A percentile compares a stretch with the other conserved stretches of the same genome.
phyloP scores from a whole-genome alignment of 2,329 filamentous ascomycete genomes.

The Alternaria sp. region DNA sequence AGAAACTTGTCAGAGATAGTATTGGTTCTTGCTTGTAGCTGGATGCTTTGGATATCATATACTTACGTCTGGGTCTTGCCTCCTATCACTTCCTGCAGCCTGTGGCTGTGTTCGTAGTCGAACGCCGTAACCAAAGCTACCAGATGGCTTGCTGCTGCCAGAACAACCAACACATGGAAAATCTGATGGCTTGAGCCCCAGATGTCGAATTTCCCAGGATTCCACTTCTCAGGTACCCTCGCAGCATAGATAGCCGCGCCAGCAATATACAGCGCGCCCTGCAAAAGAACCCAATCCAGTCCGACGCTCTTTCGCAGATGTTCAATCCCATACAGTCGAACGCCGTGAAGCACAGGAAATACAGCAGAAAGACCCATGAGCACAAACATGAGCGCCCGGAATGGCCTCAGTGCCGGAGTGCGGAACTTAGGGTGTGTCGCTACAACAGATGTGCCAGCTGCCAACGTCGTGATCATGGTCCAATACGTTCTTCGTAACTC shows the following conservation, averaged over 20 bases:
- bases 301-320: slow-evolving; percentile 77
- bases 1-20: background rate
- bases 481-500: slow-evolving; percentile 75
- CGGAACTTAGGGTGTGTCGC: slow-evolving; percentile 85
- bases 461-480: slow-evolving; percentile 79
- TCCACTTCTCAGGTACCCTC: slow-evolving; percentile 82
- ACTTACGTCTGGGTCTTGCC: background rate
- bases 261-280: slow-evolving; percentile 84
- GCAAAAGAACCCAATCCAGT: slow-evolving; percentile 78
- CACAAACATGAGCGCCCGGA: slow-evolving; percentile 89
- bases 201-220: slow-evolving; percentile 84
- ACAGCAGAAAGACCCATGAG: slow-evolving; percentile 84
- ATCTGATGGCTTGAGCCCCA: slow-evolving; percentile 95
- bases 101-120: slow-evolving; percentile 75
- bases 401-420: slow-evolving; percentile 82
- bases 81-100: slow-evolving; percentile 12
- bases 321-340: slow-evolving; percentile 70
- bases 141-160: slow-evolving; percentile 83
- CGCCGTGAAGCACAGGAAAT: slow-evolving; percentile 81
- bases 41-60: background rate
- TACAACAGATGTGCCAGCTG: slow-evolving; percentile 76
- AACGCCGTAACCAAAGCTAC: slow-evolving; percentile 84
- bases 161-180: slow-evolving; percentile 87
- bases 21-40: background rate
- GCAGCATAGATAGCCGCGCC: slow-evolving; percentile 88